A percentile compares a stretch with the other conserved stretches of the same genome.
These are phyloP conservation scores for Coemansia sp. DNA, from an alignment of 192 early-diverging fungal species.

Conservation along the genomic window DNA sequence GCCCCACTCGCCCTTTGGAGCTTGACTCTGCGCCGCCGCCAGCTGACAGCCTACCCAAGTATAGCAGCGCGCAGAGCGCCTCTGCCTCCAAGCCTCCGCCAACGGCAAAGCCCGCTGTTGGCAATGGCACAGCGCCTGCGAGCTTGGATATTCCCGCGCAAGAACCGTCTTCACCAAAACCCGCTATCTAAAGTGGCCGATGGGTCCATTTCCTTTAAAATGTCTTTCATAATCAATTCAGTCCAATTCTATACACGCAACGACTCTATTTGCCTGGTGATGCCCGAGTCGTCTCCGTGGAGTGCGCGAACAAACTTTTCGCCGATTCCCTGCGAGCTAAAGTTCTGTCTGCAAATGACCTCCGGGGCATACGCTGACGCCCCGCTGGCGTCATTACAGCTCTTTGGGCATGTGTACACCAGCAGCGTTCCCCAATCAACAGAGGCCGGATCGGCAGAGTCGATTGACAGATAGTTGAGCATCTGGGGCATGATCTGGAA, in stretches of 20 bases:
- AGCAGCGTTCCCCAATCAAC: constrained; percentile 92
- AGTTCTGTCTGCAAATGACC: constrained; percentile 73
- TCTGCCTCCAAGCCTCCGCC: constrained; percentile 24
- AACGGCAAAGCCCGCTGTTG: constrained; percentile 32
- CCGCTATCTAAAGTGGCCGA: not conserved
- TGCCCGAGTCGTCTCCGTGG: constrained; percentile 41
- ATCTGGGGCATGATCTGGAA: constrained; percentile 95
- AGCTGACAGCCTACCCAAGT: constrained; percentile 13
- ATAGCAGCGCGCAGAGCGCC: not conserved
- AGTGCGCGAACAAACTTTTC: constrained; percentile 46
- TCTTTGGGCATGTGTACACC: constrained; percentile 81
- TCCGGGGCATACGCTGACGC: constrained; percentile 62
- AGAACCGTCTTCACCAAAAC: not conserved
- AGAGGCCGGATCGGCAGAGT: constrained; percentile 65
- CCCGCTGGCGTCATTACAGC: constrained; percentile 62
- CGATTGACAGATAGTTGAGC: constrained; percentile 73
- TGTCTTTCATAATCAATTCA: not conserved
- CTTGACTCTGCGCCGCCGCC: constrained; percentile 7
- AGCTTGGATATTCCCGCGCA: not conserved
- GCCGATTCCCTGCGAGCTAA: constrained; percentile 76
- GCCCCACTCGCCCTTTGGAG: not conserved
- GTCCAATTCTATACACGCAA: constrained; percentile 10
- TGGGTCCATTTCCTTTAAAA: not conserved
- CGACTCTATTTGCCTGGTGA: constrained; percentile 37
- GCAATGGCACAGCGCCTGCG: not conserved